Evolutionary conservation across 345 rosid species (phyloP), one percentile per base, ranked within the genome.

Genomic region (Kandelia obovata): DNA sequence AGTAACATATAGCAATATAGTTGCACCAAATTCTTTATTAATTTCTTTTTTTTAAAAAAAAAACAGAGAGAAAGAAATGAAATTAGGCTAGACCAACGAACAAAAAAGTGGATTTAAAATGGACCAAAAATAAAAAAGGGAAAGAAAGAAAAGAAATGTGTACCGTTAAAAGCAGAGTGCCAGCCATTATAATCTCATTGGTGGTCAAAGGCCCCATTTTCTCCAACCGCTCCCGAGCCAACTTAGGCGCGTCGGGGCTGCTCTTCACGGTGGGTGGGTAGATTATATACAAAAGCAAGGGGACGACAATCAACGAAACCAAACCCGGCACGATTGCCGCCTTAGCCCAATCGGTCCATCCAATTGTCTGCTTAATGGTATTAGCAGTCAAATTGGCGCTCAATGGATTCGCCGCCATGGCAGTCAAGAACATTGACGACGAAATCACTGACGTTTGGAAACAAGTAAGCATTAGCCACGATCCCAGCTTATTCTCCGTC

Each of bases 271-370:
- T 75, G 0, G 99, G 99, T 13, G 99, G 99, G 71, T 92, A 96
- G 35, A 96, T 73, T 52, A 96, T 8, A 68, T 96, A 96, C 75
- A 96, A 81, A 69, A 92, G 62, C 72, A 88, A 73, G 5, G 99
- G 99, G 10, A 96, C 98, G 26, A 92, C 97, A 64, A 89, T 70
- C 86, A 96, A 73, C 1, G 98, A 92, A 34, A 88, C 88, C 56
- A 96, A 32, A 21, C 99, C 99, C 0, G 99, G 98, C 5, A 96
- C 97, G 64, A 92, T 78, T 0, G 99, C 99, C 15, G 98, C 99
- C 81, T 84, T 90, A 9, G 99, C 99, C 99, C 99, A 96, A 81
- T 92, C 98, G 35, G 91, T 96, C 99, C 99, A 96, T 53, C 96
- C 98, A 73, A 96, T 82, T 1, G 92, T 81, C 83, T 83, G 89